Conservation (phyloP, 2,329 filamentous ascomycete species). For the Polychaeton citri region DNA sequence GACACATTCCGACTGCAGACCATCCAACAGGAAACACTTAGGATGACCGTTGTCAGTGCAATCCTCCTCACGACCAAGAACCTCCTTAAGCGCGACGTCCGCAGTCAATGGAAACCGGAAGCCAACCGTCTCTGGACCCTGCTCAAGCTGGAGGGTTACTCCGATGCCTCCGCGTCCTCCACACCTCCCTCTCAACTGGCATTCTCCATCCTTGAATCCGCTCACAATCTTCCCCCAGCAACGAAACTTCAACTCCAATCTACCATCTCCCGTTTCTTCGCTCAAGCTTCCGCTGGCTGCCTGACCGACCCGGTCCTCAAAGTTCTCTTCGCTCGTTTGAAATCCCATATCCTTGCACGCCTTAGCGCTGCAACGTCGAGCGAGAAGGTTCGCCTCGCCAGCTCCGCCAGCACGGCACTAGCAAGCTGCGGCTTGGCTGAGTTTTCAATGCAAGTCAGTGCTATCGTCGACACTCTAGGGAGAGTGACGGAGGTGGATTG, state of each 20-base stretch:
- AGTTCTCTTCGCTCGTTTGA: conserved; percentile 54
- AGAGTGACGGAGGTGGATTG: conserved; percentile 55
- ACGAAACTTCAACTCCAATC: conserved; percentile 30
- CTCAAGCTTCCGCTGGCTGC: conserved; percentile 34
- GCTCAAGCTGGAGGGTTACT: conserved; percentile 46
- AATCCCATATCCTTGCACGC: conserved; percentile 51
- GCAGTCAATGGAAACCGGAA: conserved; percentile 63
- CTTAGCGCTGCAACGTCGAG: conserved; percentile 53
- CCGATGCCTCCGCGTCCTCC: neutral
- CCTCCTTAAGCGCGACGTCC: conserved; percentile 66
- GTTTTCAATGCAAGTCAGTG: conserved; percentile 55
- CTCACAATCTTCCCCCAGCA: conserved; percentile 35
- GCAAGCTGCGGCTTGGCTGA: conserved; percentile 58
- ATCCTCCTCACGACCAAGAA: conserved; percentile 73
- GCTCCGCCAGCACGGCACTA: conserved; percentile 55
- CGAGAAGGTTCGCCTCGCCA: conserved; percentile 58
- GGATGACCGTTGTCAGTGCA: conserved; percentile 59
- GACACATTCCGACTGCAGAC: conserved; percentile 51
- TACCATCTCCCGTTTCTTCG: conserved; percentile 36
- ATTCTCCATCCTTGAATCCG: conserved; percentile 35
- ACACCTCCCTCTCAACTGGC: conserved; percentile 25
- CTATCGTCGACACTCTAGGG: conserved; percentile 55
- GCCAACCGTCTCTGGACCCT: conserved; percentile 57
- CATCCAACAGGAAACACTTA: conserved; percentile 44
- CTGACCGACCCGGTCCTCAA: conserved; percentile 52